Percentiles rank a stretch among this genome's conserved stretches.
Evolutionary conservation across 768 basidiomycete genomes (phyloP).

Genomic region (Lentinula guzmanii): DNA sequence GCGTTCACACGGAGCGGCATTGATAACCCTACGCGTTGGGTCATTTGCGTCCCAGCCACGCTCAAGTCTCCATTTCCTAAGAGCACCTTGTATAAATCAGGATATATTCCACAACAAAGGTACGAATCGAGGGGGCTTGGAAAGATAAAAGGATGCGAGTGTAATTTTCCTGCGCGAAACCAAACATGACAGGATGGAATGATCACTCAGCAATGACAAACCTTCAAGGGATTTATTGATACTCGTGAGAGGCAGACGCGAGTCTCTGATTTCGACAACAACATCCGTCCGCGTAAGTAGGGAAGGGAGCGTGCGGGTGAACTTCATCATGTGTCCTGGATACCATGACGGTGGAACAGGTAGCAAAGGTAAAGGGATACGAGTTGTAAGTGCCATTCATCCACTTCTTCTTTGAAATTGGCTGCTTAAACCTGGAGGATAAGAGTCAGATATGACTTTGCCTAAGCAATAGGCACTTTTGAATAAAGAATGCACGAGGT

Average conservation of each 20-base stretch:
- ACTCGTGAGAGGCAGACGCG: slow-evolving; percentile 87
- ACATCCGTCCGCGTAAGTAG: slow-evolving; percentile 81
- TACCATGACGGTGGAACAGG: slow-evolving; percentile 87
- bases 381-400: slow-evolving; percentile 11
- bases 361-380: slow-evolving; percentile 37
- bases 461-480: not conserved
- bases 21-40: slow-evolving; percentile 30
- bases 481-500: not conserved
- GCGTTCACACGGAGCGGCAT: slow-evolving; percentile 60
- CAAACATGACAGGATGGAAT: too few relatives aligned
- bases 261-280: slow-evolving; percentile 91
- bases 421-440: not conserved
- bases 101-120: not conserved
- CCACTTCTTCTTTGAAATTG: not conserved
- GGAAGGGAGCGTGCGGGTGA: slow-evolving; percentile 68
- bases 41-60: slow-evolving; percentile 51
- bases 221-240: slow-evolving; percentile 89
- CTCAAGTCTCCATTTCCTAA: slow-evolving; percentile 64
- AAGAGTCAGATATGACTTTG: not conserved
- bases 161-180: not conserved
- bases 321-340: slow-evolving; percentile 93
- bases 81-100: slow-evolving; percentile 36
- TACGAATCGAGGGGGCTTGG: not conserved
- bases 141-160: not conserved
- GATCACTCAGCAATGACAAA: slow-evolving; percentile 23